These are phyloP conservation scores for Alloascoidea africana DNA, from an alignment of 805 yeast species.

Conservation along the genomic window DNA sequence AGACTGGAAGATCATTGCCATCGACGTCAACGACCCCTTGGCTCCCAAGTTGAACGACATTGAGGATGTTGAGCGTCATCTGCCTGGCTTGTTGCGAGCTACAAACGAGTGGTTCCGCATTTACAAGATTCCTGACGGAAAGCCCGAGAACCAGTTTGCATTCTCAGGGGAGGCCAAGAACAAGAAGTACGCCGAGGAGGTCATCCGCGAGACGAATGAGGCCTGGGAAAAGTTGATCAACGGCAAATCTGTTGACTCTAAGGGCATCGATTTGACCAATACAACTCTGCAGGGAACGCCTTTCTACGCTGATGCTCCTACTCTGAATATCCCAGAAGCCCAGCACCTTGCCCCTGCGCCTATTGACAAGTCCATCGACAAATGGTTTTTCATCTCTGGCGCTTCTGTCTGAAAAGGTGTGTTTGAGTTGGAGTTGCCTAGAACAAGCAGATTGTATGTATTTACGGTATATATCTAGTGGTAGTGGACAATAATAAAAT, in stretches of 20 bases:
- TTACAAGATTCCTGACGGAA: slow-evolving; percentile 96
- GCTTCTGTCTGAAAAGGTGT: slow-evolving; percentile 13
- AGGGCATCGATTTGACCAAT: slow-evolving; percentile 65
- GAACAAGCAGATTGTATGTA: too few species aligned
- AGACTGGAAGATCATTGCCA: slow-evolving; percentile 92
- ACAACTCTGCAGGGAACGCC: slow-evolving; percentile 49
- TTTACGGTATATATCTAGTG: too few species aligned
- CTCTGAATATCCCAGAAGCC: slow-evolving; percentile 51
- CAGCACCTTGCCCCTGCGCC: slow-evolving; percentile 72
- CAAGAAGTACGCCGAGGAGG: slow-evolving; percentile 73
- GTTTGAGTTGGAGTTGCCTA: too few species aligned
- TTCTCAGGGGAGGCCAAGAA: slow-evolving; percentile 86
- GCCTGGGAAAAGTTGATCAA: slow-evolving; percentile 70
- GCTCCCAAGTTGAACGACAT: slow-evolving; percentile 79
- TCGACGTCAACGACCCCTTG: slow-evolving; percentile 78
- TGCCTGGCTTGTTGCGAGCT: slow-evolving; percentile 87
- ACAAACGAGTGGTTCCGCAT: slow-evolving; percentile 98
- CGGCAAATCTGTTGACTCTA: slow-evolving; percentile 43
- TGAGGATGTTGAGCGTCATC: slow-evolving; percentile 76
- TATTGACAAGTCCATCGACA: slow-evolving; percentile 91
- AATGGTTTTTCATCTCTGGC: slow-evolving; percentile 89
- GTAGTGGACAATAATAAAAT: too few species aligned
- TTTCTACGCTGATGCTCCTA: slow-evolving; percentile 28
- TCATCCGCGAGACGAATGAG: slow-evolving; percentile 66
- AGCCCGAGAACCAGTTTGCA: slow-evolving; percentile 94